Percentiles rank a stretch among this genome's conserved stretches.
Conservation (phyloP, 306 rosid genomes). For the Inga leiocalycina region DNA sequence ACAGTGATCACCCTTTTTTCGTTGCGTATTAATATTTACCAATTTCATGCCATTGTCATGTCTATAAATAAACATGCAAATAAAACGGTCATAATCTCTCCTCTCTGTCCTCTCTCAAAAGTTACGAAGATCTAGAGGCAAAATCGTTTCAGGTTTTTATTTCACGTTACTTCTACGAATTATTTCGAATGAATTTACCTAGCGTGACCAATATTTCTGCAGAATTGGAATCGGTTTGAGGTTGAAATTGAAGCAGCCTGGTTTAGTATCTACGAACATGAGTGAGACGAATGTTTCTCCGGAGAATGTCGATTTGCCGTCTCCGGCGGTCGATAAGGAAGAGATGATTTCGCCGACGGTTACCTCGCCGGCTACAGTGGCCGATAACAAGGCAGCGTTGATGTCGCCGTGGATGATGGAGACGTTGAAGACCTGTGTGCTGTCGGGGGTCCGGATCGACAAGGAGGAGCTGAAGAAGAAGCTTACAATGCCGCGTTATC, state of each 20-base stretch:
- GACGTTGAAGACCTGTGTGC: conserved; percentile 66
- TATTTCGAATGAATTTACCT: neutral
- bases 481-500: conserved; percentile 76
- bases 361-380: conserved; percentile 52
- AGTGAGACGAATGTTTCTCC: neutral
- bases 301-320: conserved; percentile 47
- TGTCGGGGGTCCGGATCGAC: conserved; percentile 70
- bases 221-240: neutral
- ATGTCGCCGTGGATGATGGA: conserved; percentile 64
- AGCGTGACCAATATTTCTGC: neutral
- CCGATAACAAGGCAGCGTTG: conserved; percentile 44
- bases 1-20: neutral
- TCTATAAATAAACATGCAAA: neutral
- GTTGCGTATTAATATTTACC: neutral
- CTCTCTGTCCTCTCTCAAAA: neutral
- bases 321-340: conserved; percentile 42
- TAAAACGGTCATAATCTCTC: neutral
- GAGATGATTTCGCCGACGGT: conserved; percentile 52
- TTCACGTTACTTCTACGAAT: neutral
- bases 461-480: conserved; percentile 75
- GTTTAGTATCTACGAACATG: neutral
- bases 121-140: neutral
- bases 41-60: neutral
- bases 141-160: neutral
- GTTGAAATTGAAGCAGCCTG: neutral